Conservation (phyloP, 2,329 filamentous ascomycete genomes). For the Ambrosiella cleistominuta region DNA sequence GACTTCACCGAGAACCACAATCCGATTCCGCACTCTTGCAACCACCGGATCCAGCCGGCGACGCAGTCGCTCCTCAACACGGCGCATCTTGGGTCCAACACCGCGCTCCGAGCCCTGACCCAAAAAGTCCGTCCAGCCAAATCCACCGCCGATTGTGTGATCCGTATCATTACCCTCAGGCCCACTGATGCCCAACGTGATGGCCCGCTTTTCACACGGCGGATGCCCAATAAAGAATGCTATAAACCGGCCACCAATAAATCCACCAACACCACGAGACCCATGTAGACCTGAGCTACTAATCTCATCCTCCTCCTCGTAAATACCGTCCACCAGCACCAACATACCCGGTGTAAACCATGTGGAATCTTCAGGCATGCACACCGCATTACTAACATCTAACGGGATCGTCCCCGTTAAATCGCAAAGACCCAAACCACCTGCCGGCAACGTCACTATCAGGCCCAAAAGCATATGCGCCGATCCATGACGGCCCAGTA, state of each 20-base stretch:
- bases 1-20: conserved; percentile 71
- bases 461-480: conserved; percentile 77
- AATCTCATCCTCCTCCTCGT: conserved; percentile 82
- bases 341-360: conserved; percentile 97
- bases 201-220: conserved; percentile 67
- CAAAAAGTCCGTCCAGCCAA: conserved; percentile 95
- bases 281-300: conserved; percentile 53
- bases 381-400: conserved; percentile 62
- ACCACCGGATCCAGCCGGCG: conserved; percentile 22
- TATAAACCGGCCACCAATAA: conserved; percentile 80
- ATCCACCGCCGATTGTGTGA: conserved; percentile 56
- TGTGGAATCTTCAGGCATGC: conserved; percentile 67
- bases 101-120: conserved; percentile 81
- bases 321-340: conserved; percentile 84
- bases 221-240: conserved; percentile 84
- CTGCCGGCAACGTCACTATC: conserved; percentile 63
- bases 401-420: conserved; percentile 74
- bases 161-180: conserved; percentile 36
- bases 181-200: conserved; percentile 55
- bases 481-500: conserved; percentile 62
- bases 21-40: conserved; percentile 26
- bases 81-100: conserved; percentile 65
- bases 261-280: conserved; percentile 68
- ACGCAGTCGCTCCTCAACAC: conserved; percentile 54
- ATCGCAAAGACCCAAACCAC: conserved; percentile 68